Evolutionary conservation across 192 early-diverging fungal species (phyloP).

Genomic region (Dissophora globulifera): DNA sequence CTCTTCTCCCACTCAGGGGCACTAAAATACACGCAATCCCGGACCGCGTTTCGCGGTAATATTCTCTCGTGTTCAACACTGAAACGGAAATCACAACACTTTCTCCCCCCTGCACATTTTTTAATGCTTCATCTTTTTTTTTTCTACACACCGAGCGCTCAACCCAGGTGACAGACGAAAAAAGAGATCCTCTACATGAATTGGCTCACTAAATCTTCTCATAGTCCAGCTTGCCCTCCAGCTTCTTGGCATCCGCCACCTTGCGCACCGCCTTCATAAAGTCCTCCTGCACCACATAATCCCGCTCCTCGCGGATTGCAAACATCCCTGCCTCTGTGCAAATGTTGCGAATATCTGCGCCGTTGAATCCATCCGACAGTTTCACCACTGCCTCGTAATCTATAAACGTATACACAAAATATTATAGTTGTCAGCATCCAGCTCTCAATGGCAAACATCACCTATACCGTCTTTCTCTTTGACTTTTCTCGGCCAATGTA

Average conservation of each 20-base stretch:
- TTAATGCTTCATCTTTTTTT: neutral
- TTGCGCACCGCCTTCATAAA: constrained; percentile 99
- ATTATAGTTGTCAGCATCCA: no score
- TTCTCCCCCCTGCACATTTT: no score
- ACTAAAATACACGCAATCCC: no score
- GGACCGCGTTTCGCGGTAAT: no score
- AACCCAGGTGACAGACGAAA: no score
- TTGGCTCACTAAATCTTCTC: constrained; percentile 73
- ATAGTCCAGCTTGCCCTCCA: constrained; percentile 91
- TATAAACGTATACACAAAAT: constrained; percentile 29
- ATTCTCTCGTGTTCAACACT: no score
- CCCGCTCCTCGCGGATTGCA: constrained; percentile 98
- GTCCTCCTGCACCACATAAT: constrained; percentile 98
- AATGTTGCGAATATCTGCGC: constrained; percentile 98
- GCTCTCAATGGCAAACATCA: no score
- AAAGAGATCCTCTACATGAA: no score
- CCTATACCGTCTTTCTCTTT: no score
- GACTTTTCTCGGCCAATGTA: no score
- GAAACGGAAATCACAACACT: no score
- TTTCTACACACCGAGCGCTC: neutral
- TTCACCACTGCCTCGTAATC: constrained; percentile 99
- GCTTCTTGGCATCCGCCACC: constrained; percentile 96
- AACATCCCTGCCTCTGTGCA: constrained; percentile 99
- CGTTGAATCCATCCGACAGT: constrained; percentile 98
- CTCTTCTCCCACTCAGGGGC: no score